These are phyloP conservation scores for Pyrus hybrid DNA, from an alignment of 331 rosid species.

Conservation along the genomic window DNA sequence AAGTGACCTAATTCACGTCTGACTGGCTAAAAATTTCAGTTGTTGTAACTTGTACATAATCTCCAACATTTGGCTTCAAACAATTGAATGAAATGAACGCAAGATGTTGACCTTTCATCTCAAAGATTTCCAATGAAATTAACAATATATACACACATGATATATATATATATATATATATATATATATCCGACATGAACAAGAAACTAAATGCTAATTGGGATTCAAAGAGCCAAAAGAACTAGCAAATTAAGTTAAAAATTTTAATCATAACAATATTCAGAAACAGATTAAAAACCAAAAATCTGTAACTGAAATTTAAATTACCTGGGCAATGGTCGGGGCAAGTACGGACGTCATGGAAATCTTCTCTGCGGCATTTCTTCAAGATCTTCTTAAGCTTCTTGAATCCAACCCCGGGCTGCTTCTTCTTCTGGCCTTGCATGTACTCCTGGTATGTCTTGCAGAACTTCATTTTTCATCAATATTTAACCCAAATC, in stretches of 20 bases:
- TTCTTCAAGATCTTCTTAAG: constrained; percentile 81
- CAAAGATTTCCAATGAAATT: not conserved
- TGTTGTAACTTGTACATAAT: not conserved
- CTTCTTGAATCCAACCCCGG: constrained; percentile 76
- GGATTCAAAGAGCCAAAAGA: not conserved
- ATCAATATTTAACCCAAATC: not conserved
- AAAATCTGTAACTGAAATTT: not conserved
- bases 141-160: not conserved
- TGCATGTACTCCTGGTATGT: constrained; percentile 76
- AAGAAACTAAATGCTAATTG: not conserved
- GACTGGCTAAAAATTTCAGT: not conserved
- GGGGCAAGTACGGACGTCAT: constrained; percentile 38
- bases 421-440: constrained; percentile 59
- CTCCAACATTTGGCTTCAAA: not conserved
- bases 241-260: not conserved
- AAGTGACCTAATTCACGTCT: no score
- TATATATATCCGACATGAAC: not conserved
- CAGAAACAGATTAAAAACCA: not conserved
- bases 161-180: no score
- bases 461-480: constrained; percentile 87
- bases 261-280: not conserved
- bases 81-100: not conserved
- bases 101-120: not conserved
- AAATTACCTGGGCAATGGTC: constrained; percentile 65
- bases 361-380: constrained; percentile 40